Evolutionary conservation across 805 yeast species (phyloP).

Genomic region (Yarrowia porcina): DNA sequence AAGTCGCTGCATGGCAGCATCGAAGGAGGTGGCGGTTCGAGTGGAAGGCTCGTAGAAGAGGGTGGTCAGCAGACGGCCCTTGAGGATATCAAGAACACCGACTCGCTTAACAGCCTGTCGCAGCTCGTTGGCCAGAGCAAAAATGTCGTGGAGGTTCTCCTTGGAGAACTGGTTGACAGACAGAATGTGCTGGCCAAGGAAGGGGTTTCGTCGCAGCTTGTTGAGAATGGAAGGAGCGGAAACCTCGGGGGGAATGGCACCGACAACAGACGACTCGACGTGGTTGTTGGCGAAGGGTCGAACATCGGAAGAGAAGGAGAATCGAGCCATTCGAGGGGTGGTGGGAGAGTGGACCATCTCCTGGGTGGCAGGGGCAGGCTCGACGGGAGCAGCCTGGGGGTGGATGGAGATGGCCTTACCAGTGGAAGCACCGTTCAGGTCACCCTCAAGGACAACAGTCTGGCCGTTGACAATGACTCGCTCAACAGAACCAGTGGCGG

Average conservation of each 20-base stretch:
- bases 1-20: constrained; percentile 98
- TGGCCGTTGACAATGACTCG: constrained; percentile 76
- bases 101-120: constrained; percentile 94
- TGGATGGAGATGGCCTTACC: constrained; percentile 54
- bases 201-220: constrained; percentile 83
- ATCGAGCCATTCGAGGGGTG: constrained; percentile 34
- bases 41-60: constrained; percentile 98
- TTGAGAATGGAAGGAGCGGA: constrained; percentile 66
- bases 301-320: constrained; percentile 33
- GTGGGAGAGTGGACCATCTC: constrained; percentile 27
- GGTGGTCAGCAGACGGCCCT: constrained; percentile 88
- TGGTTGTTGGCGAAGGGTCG: constrained; percentile 36
- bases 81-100: constrained; percentile 86
- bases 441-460: constrained; percentile 83
- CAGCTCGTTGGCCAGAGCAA: constrained; percentile 97
- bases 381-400: constrained; percentile 35
- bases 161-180: constrained; percentile 86
- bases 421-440: constrained; percentile 56
- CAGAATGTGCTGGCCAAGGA: constrained; percentile 80
- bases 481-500: constrained; percentile 78
- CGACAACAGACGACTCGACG: constrained; percentile 28
- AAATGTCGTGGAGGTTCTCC: constrained; percentile 84
- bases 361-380: neutral
- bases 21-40: constrained; percentile 93
- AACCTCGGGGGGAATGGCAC: constrained; percentile 35